Evolutionary conservation across 1,284 basidiomycete species (phyloP).

Genomic region (Mycocalia duriaeana): DNA sequence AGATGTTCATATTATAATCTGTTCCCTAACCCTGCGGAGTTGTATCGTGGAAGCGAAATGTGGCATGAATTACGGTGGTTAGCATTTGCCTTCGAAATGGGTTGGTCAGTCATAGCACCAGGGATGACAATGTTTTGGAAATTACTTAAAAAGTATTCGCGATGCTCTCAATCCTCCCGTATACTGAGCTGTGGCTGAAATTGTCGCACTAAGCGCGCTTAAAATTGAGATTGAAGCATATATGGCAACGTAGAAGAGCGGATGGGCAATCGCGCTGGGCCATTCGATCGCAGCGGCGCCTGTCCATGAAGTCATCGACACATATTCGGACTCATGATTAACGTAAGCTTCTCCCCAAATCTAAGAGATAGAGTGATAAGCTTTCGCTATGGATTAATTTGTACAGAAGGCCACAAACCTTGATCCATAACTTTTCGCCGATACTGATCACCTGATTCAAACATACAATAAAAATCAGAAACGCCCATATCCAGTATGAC

Average conservation of each 20-base stretch:
- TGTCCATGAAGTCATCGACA: too few relatives aligned
- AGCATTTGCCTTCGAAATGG: too few relatives aligned
- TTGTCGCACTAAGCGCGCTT: conserved; percentile 40
- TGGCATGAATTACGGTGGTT: conserved; percentile 56
- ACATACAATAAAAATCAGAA: conserved; percentile 44
- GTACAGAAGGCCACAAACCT: too few relatives aligned
- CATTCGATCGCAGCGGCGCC: conserved; percentile 25
- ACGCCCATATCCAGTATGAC: conserved; percentile 60
- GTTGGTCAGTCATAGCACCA: too few relatives aligned
- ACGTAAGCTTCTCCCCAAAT: conserved; percentile 61
- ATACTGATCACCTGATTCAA: conserved; percentile 47
- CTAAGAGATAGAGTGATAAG: too few relatives aligned
- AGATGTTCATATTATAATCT: too few relatives aligned
- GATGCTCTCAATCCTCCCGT: conserved; percentile 61
- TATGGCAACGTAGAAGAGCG: conserved; percentile 60
- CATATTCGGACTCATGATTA: too few relatives aligned
- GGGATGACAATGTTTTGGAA: too few relatives aligned
- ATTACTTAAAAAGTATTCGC: conserved; percentile 49
- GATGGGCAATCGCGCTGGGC: conserved; percentile 45
- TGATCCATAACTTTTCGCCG: conserved; percentile 71
- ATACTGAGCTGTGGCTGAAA: conserved; percentile 48
- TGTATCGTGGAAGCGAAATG: conserved; percentile 40
- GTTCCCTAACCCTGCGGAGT: conserved; percentile 43
- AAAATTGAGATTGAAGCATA: conserved; percentile 54
- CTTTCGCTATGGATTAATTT: too few relatives aligned